A percentile compares a stretch with the other conserved stretches of the same genome.
Conservation (phyloP, 2,329 filamentous ascomycete species). For the Venturia asperata region DNA sequence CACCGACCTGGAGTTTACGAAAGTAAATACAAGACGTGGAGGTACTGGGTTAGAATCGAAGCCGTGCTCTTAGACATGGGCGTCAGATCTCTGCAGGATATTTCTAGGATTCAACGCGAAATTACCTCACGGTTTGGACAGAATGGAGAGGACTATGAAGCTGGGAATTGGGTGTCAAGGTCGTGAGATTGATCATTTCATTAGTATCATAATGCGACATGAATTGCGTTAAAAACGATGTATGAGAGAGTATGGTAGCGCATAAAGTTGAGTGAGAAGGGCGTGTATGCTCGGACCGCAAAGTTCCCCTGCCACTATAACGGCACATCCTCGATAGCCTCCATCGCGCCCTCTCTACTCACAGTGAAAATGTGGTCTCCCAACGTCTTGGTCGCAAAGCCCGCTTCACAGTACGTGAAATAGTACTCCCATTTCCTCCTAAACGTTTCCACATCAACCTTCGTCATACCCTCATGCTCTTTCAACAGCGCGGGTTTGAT, state of each 20-base stretch:
- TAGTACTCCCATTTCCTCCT: slow-evolving; percentile 71
- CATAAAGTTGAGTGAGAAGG: background rate
- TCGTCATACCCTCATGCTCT: slow-evolving; percentile 53
- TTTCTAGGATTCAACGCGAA: too few relatives aligned
- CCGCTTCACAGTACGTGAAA: slow-evolving; percentile 68
- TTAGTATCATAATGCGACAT: background rate
- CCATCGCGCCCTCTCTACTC: slow-evolving; percentile 55
- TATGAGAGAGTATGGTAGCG: background rate
- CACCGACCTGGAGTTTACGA: too few relatives aligned
- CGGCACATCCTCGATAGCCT: slow-evolving; percentile 65
- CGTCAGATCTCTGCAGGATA: too few relatives aligned
- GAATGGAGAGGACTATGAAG: too few relatives aligned
- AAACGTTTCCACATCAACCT: slow-evolving; percentile 60
- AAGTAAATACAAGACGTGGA: too few relatives aligned
- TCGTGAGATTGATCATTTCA: too few relatives aligned
- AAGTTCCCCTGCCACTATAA: slow-evolving; percentile 34
- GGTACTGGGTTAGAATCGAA: too few relatives aligned
- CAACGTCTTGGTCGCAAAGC: slow-evolving; percentile 63
- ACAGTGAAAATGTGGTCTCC: slow-evolving; percentile 68
- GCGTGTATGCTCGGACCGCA: too few relatives aligned
- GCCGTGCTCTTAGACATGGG: too few relatives aligned
- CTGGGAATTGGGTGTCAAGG: too few relatives aligned
- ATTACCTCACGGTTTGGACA: too few relatives aligned
- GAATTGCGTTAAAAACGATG: background rate
- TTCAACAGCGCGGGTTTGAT: slow-evolving; percentile 54